Percentiles rank a stretch among this genome's conserved stretches.
Conservation (phyloP, 2,329 filamentous ascomycete genomes). For the Chalaropsis ovoidea region DNA sequence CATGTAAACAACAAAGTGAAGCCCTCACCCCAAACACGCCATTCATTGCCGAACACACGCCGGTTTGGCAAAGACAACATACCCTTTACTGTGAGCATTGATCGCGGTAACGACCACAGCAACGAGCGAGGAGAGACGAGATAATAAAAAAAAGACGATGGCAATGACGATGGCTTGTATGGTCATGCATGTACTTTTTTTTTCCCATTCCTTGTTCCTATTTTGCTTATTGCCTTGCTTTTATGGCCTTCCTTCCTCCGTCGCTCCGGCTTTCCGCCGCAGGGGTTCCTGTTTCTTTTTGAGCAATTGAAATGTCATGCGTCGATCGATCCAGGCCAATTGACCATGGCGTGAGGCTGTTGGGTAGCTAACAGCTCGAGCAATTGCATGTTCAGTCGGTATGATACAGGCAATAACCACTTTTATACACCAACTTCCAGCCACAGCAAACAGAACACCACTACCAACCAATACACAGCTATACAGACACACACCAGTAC, state of each 20-base stretch:
- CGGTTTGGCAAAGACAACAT: background rate
- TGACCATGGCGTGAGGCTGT: too few species aligned
- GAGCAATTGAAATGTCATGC: background rate
- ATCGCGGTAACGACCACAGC: background rate
- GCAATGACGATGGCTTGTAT: background rate
- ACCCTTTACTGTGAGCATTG: background rate
- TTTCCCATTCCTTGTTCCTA: conserved; percentile 2
- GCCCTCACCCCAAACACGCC: background rate
- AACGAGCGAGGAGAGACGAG: background rate
- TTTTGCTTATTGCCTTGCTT: conserved; percentile 13
- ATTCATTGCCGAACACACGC: conserved; percentile 8
- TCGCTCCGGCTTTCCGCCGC: conserved; percentile 5
- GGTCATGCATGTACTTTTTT: background rate
- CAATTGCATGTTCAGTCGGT: too few species aligned
- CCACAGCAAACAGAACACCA: background rate
- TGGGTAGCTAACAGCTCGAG: too few species aligned
- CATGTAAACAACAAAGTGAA: conserved; percentile 1
- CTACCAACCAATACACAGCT: too few species aligned
- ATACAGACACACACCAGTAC: too few species aligned
- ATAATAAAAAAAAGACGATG: too few species aligned
- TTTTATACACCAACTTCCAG: background rate
- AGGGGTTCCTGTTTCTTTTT: background rate
- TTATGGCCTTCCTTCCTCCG: background rate
- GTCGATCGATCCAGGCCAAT: background rate
- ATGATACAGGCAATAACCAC: background rate